Percentiles rank a stretch among this genome's conserved stretches.
phyloP scores from a whole-genome alignment of 2,329 filamentous ascomycete genomes.

The Fulvia fulva region DNA sequence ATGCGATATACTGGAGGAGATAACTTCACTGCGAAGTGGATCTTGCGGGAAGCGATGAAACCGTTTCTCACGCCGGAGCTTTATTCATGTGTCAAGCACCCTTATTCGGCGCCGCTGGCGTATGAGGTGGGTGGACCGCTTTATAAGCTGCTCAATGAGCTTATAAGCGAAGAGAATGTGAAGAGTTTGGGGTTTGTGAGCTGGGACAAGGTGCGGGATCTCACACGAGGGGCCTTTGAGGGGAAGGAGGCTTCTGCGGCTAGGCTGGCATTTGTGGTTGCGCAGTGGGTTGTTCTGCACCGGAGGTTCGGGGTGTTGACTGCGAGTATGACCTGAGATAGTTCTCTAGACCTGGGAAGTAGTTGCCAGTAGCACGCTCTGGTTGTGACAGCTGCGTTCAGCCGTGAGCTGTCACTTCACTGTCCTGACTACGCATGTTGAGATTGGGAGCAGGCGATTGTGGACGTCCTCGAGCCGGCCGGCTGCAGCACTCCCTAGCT shows the following conservation, averaged over 20 bases:
- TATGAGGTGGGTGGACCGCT: slow-evolving; percentile 21
- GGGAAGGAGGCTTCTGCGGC: slow-evolving; percentile 1
- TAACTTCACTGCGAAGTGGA: slow-evolving; percentile 23
- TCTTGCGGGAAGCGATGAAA: slow-evolving; percentile 25
- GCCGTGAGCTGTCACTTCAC: too few species aligned
- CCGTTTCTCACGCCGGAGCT: slow-evolving; percentile 27
- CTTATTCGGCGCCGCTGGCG: slow-evolving; percentile 23
- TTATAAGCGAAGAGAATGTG: slow-evolving; percentile 26
- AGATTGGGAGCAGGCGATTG: too few species aligned
- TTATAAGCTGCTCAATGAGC: slow-evolving; percentile 13
- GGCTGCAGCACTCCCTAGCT: too few species aligned
- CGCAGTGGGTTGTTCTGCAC: slow-evolving; percentile 12
- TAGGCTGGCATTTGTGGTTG: slow-evolving; percentile 7
- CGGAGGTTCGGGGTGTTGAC: slow-evolving; percentile 5
- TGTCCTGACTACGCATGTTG: too few species aligned
- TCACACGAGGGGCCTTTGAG: slow-evolving; percentile 4
- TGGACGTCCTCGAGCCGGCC: too few species aligned
- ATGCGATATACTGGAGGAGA: slow-evolving; percentile 33
- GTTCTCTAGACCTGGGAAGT: too few species aligned
- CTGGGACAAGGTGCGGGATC: slow-evolving; percentile 11
- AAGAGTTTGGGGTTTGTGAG: slow-evolving; percentile 29
- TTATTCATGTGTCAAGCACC: slow-evolving; percentile 24
- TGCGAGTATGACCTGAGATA: not conserved
- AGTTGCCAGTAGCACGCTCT: too few species aligned
- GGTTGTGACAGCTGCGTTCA: too few species aligned